Base-by-base conservation (phyloP, 1,284 basidiomycete species). In the Ustilago loliicola region DNA sequence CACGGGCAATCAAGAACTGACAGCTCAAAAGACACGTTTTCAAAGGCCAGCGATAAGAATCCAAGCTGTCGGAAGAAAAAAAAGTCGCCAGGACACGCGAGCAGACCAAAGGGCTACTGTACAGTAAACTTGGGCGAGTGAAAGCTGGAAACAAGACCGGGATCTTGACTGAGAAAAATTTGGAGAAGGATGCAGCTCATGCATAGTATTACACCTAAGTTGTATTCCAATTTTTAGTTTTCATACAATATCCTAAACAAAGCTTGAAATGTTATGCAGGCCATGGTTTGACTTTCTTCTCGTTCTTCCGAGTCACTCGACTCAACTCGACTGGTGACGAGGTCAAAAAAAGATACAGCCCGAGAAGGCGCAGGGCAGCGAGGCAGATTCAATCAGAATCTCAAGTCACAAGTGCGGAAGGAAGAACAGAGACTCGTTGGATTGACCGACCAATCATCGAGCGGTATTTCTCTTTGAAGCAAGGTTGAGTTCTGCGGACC, bases 371-470 rank as follows among this genome's bases (percentile, higher is more conserved):
- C 25, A 42, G 40, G 19, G 40, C 13, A 36, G 30, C 29, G 19
- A 36, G 9, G 51, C 19, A 55, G 32, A 32, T 15, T 47, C 57
- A 60, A 60, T 60, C 57, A 60, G 27, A 58, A 25, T 32, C 30
- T 29, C n/a, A 58, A 29, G 17, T 47, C 30, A 23, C 11, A 36
- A 36, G 42, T 30, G 45, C 29, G 27, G 7, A 52, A 38, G 19
- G 17, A 48, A 40, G 30, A 42, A n/a, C 6, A 48, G 36, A 30
- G 25, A 10, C 23, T 4, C 21, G 25, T 9, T 19, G 36, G 15
- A 10, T 19, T 8, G 21, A 51, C 30, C 36, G 25, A 42, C 59
- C 59, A 61, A 61, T 61, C 59, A 61, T 48, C 21, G 19, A 27
- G 32, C 48, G 19, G 36, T 23, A n/a, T 45, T 61, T 51, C 36